These are phyloP conservation scores for Ceratobasidium sp. DNA, from an alignment of 1,284 basidiomycete genomes.

Conservation along the genomic window DNA sequence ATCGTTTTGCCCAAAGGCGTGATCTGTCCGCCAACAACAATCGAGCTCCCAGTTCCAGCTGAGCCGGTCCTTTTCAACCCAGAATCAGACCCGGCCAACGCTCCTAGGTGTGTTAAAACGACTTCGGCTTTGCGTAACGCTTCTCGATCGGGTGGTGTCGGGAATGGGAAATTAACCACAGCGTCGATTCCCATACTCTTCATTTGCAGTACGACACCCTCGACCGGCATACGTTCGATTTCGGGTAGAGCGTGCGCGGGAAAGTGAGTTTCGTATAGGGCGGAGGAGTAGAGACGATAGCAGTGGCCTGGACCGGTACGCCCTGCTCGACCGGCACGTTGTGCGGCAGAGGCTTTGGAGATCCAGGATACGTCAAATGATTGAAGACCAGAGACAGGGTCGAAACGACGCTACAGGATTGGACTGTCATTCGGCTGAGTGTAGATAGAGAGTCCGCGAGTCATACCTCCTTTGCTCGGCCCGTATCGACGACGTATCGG, in stretches of 20 bases:
- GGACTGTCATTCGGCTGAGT: constrained; percentile 36
- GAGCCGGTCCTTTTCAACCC: constrained; percentile 54
- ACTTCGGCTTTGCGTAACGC: constrained; percentile 87
- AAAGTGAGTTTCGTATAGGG: constrained; percentile 93
- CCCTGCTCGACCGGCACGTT: constrained; percentile 80
- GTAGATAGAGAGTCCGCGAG: constrained; percentile 4
- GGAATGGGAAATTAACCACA: constrained; percentile 98
- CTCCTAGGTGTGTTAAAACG: constrained; percentile 85
- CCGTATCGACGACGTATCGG: constrained; percentile 81
- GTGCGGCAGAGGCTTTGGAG: constrained; percentile 80
- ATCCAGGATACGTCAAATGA: constrained; percentile 81
- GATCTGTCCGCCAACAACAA: constrained; percentile 70
- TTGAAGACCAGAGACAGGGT: constrained; percentile 73
- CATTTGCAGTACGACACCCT: constrained; percentile 98
- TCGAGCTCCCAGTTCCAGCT: constrained; percentile 48
- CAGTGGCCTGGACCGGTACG: constrained; percentile 84
- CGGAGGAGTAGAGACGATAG: constrained; percentile 79
- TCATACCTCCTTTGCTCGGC: constrained; percentile 85
- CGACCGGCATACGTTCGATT: constrained; percentile 95
- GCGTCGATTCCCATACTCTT: constrained; percentile 99
- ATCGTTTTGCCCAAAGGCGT: constrained; percentile 92
- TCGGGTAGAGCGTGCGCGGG: constrained; percentile 89
- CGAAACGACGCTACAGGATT: constrained; percentile 66
- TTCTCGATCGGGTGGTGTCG: constrained; percentile 91
- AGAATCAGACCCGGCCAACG: constrained; percentile 66